These are phyloP conservation scores for Ophiosphaerella herpotricha DNA, from an alignment of 2,329 filamentous ascomycete genomes.

Conservation along the genomic window DNA sequence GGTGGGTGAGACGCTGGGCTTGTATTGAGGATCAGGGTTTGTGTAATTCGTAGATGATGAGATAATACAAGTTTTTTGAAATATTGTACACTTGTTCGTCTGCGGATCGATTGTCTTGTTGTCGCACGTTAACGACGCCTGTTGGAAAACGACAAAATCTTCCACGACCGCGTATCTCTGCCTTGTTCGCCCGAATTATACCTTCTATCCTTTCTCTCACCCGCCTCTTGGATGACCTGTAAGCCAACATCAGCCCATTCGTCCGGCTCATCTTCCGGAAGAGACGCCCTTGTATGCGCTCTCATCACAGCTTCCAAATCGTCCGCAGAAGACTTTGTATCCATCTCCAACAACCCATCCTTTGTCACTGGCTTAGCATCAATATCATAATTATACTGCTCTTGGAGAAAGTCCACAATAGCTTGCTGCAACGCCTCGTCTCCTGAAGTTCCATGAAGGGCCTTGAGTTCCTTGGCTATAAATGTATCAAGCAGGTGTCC, in stretches of 20 bases:
- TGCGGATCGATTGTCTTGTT: too few relatives aligned
- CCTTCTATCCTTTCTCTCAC: too few relatives aligned
- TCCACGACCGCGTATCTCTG: too few relatives aligned
- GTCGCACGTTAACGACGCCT: too few relatives aligned
- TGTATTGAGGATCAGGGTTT: constrained; percentile 22
- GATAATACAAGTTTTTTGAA: background rate
- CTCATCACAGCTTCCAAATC: constrained; percentile 15
- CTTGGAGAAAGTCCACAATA: constrained; percentile 23
- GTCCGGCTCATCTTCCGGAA: background rate
- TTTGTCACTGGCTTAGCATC: background rate
- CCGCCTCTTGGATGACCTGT: too few relatives aligned
- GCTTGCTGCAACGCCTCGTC: constrained; percentile 20
- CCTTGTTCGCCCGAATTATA: too few relatives aligned
- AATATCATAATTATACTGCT: constrained; percentile 21
- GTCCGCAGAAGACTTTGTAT: constrained; percentile 14
- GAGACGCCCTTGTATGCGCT: background rate
- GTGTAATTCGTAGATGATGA: background rate
- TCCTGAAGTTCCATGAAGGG: constrained; percentile 19
- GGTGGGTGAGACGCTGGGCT: constrained; percentile 55
- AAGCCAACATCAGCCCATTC: too few relatives aligned
- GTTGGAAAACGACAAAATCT: too few relatives aligned
- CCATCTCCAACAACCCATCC: constrained; percentile 1
- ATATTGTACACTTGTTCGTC: too few relatives aligned
- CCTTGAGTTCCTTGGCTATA: constrained; percentile 26
- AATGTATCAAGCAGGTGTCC: constrained; percentile 22